A percentile compares a stretch with the other conserved stretches of the same genome.
Conservation (phyloP, 306 rosid species). For the Quercus dentata region DNA sequence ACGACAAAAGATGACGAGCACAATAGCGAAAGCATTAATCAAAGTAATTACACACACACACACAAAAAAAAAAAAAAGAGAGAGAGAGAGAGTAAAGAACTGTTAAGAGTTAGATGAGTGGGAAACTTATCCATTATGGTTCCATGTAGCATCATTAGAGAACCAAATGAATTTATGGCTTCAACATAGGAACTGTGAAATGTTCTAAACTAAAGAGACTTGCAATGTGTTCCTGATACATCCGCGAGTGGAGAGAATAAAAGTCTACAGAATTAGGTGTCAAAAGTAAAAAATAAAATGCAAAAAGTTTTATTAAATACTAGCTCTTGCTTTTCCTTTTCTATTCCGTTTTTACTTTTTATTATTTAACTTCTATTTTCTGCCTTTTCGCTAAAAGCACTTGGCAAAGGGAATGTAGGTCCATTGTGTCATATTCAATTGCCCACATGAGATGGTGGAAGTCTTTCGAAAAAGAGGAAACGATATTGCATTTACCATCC, state of each 20-base stretch:
- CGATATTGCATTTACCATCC: background rate
- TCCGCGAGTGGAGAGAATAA: background rate
- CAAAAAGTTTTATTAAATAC: background rate
- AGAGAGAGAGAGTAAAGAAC: too few species aligned
- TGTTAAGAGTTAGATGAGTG: too few species aligned
- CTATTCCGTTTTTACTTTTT: background rate
- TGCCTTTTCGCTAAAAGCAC: too few species aligned
- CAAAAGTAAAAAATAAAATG: too few species aligned
- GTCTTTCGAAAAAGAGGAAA: background rate
- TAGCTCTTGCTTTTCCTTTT: background rate
- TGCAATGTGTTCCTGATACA: background rate
- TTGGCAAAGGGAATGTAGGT: background rate
- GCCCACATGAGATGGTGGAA: background rate
- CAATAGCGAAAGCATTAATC: too few species aligned
- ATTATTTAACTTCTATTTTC: background rate
- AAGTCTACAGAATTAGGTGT: too few species aligned
- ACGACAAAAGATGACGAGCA: too few species aligned
- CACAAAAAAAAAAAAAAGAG: too few species aligned
- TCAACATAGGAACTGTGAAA: background rate
- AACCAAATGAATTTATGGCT: background rate
- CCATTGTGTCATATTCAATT: background rate
- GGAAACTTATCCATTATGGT: too few species aligned
- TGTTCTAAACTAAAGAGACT: background rate
- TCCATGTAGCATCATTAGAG: background rate
- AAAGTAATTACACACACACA: too few species aligned